Evolutionary conservation across 768 basidiomycete species (phyloP).

Genomic region (Boletus rubescentipes): DNA sequence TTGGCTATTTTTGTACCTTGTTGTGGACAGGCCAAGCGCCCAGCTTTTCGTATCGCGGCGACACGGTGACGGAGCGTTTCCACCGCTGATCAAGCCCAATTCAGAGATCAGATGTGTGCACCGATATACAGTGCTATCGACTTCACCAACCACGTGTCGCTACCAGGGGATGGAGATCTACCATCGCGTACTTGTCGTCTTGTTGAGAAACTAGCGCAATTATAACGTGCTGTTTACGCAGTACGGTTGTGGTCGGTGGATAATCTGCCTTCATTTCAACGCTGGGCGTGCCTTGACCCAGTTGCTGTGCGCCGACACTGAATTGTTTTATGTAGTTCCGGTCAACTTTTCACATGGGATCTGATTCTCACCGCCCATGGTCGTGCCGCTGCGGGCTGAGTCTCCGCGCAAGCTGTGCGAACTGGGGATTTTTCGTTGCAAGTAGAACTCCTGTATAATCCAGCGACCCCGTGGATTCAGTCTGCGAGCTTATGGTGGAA

Average conservation of each 20-base stretch:
- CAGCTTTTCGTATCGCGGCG: conserved; percentile 2
- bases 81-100: conserved; percentile 21
- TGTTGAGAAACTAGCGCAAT: conserved; percentile 11
- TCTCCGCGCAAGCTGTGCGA: conserved; percentile 26
- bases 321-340: conserved; percentile 15
- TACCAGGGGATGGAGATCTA: conserved; percentile 11
- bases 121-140: conserved; percentile 9
- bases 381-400: conserved; percentile 17
- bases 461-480: background rate
- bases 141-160: conserved; percentile 18
- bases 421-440: background rate
- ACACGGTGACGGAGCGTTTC: conserved; percentile 13
- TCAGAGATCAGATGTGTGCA: conserved; percentile 15
- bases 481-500: background rate
- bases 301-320: conserved; percentile 22
- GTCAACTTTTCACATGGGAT: conserved; percentile 18
- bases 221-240: background rate
- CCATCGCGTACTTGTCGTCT: conserved; percentile 8
- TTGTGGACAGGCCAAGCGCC: conserved; percentile 7
- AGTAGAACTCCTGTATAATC: background rate
- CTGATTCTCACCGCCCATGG: conserved; percentile 23
- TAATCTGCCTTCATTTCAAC: background rate
- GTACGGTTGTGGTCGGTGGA: background rate
- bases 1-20: conserved; percentile 15
- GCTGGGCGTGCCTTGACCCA: background rate